Percentiles rank a stretch among this genome's conserved stretches.
These are phyloP conservation scores for Hyphodiscus hymeniophilus DNA, from an alignment of 495 filamentous ascomycete genomes.

Conservation along the genomic window DNA sequence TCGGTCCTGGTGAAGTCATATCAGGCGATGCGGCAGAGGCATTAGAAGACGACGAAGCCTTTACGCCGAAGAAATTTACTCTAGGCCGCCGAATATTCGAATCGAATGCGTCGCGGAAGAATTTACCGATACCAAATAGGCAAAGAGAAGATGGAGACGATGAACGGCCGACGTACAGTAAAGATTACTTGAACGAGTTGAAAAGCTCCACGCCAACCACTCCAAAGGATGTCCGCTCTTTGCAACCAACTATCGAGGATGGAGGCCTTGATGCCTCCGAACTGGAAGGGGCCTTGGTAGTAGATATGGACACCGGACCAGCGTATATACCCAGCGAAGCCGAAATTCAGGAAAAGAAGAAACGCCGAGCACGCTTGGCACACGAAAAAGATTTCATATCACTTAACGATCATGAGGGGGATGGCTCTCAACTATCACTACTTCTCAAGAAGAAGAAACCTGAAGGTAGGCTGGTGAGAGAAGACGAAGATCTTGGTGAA, in stretches of 20 bases:
- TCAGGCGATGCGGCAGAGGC: slow-evolving; percentile 40
- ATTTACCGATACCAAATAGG: slow-evolving; percentile 33
- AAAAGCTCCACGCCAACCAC: slow-evolving; percentile 74
- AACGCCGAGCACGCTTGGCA: slow-evolving; percentile 69
- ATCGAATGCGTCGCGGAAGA: slow-evolving; percentile 56
- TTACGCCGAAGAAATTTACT: slow-evolving; percentile 60
- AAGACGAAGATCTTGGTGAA: slow-evolving; percentile 92
- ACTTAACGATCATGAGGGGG: slow-evolving; percentile 50
- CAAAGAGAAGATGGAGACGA: slow-evolving; percentile 46
- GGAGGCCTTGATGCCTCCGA: slow-evolving; percentile 44
- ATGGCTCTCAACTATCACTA: slow-evolving; percentile 37
- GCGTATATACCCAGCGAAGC: slow-evolving; percentile 66
- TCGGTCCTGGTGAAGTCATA: slow-evolving; percentile 54
- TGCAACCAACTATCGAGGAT: slow-evolving; percentile 31
- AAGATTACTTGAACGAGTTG: slow-evolving; percentile 78
- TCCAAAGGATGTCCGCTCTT: slow-evolving; percentile 46
- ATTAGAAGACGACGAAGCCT: slow-evolving; percentile 42
- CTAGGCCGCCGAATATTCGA: slow-evolving; percentile 65
- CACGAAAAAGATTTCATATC: slow-evolving; percentile 75
- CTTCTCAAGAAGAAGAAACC: slow-evolving; percentile 43
- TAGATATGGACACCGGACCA: slow-evolving; percentile 43
- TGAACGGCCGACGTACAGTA: slow-evolving; percentile 76
- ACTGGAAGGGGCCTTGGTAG: slow-evolving; percentile 48
- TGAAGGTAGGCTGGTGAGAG: slow-evolving; percentile 68
- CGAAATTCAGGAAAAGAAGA: slow-evolving; percentile 92